These are phyloP conservation scores for Papiliotrema nemorosa DNA, from an alignment of 1,284 basidiomycete genomes.

Conservation along the genomic window DNA sequence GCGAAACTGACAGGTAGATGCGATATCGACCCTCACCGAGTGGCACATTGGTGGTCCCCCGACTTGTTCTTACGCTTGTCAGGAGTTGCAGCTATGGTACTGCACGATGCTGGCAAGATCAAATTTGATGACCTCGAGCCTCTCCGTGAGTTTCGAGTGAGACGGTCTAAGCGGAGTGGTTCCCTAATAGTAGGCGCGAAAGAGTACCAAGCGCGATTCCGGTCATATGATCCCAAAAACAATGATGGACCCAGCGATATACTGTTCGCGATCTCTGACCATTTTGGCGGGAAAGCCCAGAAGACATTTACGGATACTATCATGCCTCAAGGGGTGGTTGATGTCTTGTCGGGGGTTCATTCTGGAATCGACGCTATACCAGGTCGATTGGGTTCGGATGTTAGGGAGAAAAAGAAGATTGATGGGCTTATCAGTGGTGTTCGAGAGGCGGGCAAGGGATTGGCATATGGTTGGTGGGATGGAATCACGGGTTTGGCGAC, in stretches of 20 bases:
- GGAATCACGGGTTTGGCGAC: constrained; percentile 58
- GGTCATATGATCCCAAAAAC: constrained; percentile 52
- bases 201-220: constrained; percentile 54
- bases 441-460: constrained; percentile 51
- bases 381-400: constrained; percentile 52
- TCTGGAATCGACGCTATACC: constrained; percentile 55
- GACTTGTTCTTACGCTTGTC: constrained; percentile 57
- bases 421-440: constrained; percentile 53
- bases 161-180: not conserved
- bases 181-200: constrained; percentile 51
- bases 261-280: constrained; percentile 56
- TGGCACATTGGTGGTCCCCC: constrained; percentile 62
- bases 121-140: constrained; percentile 53
- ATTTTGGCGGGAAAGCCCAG: constrained; percentile 51
- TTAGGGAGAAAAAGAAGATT: constrained; percentile 50
- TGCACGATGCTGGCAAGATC: constrained; percentile 54
- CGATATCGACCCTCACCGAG: constrained; percentile 54
- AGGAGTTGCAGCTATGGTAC: constrained; percentile 56
- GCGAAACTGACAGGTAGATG: constrained; percentile 47
- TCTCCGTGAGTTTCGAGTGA: constrained; percentile 50
- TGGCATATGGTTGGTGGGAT: constrained; percentile 54
- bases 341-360: constrained; percentile 51
- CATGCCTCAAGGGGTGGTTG: constrained; percentile 46
- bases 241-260: constrained; percentile 55
- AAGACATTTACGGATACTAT: constrained; percentile 50